Base-by-base conservation (phyloP, 495 filamentous ascomycete species). In the Alectoria sarmentosa region DNA sequence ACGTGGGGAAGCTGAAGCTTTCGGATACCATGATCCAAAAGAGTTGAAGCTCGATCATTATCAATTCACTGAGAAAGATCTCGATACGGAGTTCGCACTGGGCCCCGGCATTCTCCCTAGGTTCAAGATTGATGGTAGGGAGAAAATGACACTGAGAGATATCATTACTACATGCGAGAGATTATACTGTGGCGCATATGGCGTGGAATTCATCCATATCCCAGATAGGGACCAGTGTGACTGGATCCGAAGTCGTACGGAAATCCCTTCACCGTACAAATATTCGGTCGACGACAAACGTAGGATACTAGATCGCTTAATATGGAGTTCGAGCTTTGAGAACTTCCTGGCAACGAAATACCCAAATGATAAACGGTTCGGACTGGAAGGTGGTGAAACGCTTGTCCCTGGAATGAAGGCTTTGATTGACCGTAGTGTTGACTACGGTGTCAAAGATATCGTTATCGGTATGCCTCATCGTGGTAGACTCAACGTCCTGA, bases 341-440 rank as follows among this genome's bases (percentile, higher is more conserved):
- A 77, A 83, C 58, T 98, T 98, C 84, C 77, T 95, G 65, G 85
- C 93, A 38, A 96, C 90, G 62, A 98, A 98, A 77, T 98, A 95
- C 80, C 95, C 95, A 72, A 98, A 98, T 77, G 94, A 98, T 81
- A 98, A 98, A 84, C 88, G 94, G 69, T 98, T 98, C 77, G 94
- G 94, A 77, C 84, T 98, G 23, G 94, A 98, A 78, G 94, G 94
- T 70, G 96, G 92, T 71, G 95, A 98, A 75, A 90, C 90, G 41
- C 83, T 98, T 64, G 94, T 98, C 26, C 94, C 94, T 37, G 94
- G 94, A 77, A 98, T 98, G 94, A 98, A 98, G 83, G 94, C 93
- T 56, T 80, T 98, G 61, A 98, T 98, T 60, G 94, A 98, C 76
- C 88, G 94, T 69, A 96, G 92, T 71, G 94, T 98, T 66, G 94